These are phyloP conservation scores for Pestalotiopsis sp. DNA, from an alignment of 2,329 filamentous ascomycete genomes.

Conservation along the genomic window DNA sequence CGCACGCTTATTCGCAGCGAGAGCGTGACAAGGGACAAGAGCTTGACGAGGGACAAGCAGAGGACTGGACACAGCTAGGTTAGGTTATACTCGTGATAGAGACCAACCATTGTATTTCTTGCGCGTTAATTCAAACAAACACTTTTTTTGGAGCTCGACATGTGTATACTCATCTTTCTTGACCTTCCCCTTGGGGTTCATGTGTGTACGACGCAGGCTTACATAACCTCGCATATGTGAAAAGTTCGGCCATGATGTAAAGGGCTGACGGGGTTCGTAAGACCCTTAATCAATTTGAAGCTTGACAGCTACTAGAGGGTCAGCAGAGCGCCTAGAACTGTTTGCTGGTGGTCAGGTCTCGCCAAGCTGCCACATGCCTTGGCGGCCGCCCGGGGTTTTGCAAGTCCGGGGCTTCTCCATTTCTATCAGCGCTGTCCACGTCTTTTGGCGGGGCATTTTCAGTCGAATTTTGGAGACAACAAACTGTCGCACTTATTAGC, in stretches of 20 bases:
- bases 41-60: background rate
- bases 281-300: background rate
- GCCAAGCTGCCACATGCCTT: background rate
- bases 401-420: background rate
- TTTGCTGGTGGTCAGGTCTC: background rate
- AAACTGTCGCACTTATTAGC: background rate
- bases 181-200: background rate
- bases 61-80: background rate
- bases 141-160: background rate
- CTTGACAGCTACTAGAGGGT: background rate
- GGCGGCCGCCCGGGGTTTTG: constrained; percentile 1
- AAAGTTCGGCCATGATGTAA: background rate
- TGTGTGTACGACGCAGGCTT: background rate
- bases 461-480: background rate
- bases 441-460: background rate
- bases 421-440: constrained; percentile 2
- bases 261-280: background rate
- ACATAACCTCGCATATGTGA: background rate
- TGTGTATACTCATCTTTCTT: background rate
- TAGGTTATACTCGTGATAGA: background rate
- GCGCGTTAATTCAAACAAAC: background rate
- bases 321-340: no score
- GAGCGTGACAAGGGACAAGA: background rate
- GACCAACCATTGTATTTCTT: background rate
- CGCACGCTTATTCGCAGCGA: background rate